Conservation (phyloP, 805 yeast species). For the Candida germanica region DNA sequence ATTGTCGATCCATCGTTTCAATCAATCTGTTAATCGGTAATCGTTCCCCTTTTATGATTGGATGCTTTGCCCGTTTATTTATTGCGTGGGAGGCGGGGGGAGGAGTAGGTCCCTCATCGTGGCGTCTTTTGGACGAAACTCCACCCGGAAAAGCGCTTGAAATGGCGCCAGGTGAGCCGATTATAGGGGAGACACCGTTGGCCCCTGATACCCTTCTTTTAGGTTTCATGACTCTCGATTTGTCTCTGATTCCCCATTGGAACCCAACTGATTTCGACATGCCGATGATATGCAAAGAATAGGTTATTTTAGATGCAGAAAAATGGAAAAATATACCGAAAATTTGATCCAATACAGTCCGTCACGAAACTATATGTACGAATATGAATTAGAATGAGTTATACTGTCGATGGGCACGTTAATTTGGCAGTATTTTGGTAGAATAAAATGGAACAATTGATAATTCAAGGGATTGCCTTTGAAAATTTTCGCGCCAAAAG, state of each 20-base stretch:
- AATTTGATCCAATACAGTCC: too few species aligned
- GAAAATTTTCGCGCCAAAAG: neutral
- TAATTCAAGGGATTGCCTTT: neutral
- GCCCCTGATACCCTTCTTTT: slow-evolving; percentile 7
- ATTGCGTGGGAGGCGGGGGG: too few species aligned
- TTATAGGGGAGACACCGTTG: neutral
- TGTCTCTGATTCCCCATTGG: slow-evolving; percentile 24
- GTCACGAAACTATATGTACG: too few species aligned
- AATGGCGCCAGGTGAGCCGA: neutral
- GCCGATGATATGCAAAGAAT: too few species aligned
- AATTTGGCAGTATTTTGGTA: too few species aligned
- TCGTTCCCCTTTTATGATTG: slow-evolving; percentile 51
- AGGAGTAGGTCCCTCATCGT: slow-evolving; percentile 1
- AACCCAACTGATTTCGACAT: slow-evolving; percentile 24
- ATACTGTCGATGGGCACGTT: too few species aligned
- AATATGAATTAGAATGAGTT: too few species aligned
- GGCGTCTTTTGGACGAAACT: neutral
- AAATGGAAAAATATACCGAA: too few species aligned
- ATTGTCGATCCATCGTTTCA: slow-evolving; percentile 61
- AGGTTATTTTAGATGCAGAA: too few species aligned
- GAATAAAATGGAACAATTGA: too few species aligned
- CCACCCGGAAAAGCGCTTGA: neutral
- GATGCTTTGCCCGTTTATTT: slow-evolving; percentile 36
- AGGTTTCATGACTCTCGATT: too few species aligned
- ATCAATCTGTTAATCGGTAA: slow-evolving; percentile 63